phyloP scores from a whole-genome alignment of 768 basidiomycete genomes.

The Leccinellum rugosiceps region DNA sequence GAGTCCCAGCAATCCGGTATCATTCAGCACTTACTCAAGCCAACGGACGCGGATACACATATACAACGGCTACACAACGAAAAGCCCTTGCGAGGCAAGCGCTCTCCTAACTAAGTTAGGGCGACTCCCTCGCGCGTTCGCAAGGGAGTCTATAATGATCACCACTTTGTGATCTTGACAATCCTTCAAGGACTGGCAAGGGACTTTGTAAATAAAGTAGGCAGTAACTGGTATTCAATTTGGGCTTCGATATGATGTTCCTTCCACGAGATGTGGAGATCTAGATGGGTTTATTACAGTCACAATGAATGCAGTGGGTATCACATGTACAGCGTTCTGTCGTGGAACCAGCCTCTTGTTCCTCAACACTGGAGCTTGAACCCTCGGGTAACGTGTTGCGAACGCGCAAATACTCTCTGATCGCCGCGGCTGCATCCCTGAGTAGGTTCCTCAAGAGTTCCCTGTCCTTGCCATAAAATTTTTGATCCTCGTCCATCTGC shows the following conservation, averaged over 20 bases:
- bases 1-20: neutral
- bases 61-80: neutral
- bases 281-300: neutral
- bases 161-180: neutral
- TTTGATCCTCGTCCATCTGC: neutral
- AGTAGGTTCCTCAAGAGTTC: conserved; percentile 9
- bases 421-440: conserved; percentile 17
- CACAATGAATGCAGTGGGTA: neutral
- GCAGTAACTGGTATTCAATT: neutral
- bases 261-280: neutral
- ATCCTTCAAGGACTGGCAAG: no score
- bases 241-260: neutral
- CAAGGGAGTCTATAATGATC: no score
- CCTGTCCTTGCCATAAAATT: neutral
- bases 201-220: neutral
- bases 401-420: conserved; percentile 7
- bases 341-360: neutral
- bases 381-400: neutral
- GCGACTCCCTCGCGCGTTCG: no score
- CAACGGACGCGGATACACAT: neutral
- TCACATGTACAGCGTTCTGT: neutral
- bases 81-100: neutral
- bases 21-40: neutral
- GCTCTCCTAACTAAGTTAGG: neutral
- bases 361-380: neutral